Evolutionary conservation across 129 eudicot genomes (phyloP).

Genomic region (Artemisia argyi): DNA sequence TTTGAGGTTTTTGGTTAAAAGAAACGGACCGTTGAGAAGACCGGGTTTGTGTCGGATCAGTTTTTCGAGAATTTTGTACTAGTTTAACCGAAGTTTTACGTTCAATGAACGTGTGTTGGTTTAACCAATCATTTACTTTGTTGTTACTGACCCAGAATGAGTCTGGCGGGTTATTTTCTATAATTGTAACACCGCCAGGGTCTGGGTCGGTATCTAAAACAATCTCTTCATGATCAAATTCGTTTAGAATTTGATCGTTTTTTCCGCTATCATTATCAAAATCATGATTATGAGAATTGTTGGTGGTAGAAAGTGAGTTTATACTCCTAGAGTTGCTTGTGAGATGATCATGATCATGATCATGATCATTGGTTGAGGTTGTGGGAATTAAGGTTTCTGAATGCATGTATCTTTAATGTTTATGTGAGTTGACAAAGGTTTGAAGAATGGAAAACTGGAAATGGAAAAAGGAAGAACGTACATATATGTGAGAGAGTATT

Average conservation of each 20-base stretch:
- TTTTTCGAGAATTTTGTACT: conserved; percentile 31
- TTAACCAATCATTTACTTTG: conserved; percentile 50
- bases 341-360: conserved; percentile 2
- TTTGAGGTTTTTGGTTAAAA: conserved; percentile 32
- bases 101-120: conserved; percentile 47
- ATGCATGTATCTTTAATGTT: conserved; percentile 26
- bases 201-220: conserved; percentile 1
- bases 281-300: neutral
- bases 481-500: conserved; percentile 18
- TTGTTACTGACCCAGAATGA: conserved; percentile 47
- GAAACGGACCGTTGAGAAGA: conserved; percentile 35
- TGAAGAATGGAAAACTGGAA: neutral
- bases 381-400: conserved; percentile 24
- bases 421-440: conserved; percentile 2
- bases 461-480: neutral
- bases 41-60: conserved; percentile 30
- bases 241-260: conserved; percentile 7
- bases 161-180: conserved; percentile 44
- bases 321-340: neutral
- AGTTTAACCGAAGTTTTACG: conserved; percentile 49
- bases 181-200: neutral
- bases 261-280: neutral
- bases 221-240: conserved; percentile 14
- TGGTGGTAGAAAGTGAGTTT: conserved; percentile 14
- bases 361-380: conserved; percentile 4